Percentiles rank a stretch among this genome's conserved stretches.
Evolutionary conservation across 352 stramenopile species (phyloP).

Genomic region (Phytophthora boehmeriae): DNA sequence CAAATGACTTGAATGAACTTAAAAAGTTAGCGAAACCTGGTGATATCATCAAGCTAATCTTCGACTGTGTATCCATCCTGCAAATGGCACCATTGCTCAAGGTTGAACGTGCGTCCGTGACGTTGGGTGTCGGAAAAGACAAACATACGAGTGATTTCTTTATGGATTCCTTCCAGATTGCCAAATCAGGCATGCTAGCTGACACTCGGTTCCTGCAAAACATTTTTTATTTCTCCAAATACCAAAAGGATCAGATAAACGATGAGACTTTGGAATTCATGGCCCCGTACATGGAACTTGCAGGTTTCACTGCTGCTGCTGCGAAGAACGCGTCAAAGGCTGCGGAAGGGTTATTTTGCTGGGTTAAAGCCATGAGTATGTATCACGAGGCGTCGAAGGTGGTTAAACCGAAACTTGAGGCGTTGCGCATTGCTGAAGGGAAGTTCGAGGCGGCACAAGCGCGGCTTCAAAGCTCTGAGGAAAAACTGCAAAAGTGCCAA

Average conservation of each 20-base stretch:
- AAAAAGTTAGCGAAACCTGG: slow-evolving; percentile 92
- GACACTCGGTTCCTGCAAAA: slow-evolving; percentile 90
- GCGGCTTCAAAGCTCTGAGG: slow-evolving; percentile 70
- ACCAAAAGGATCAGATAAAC: slow-evolving; percentile 93
- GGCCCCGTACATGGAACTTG: slow-evolving; percentile 88
- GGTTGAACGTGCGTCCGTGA: slow-evolving; percentile 63
- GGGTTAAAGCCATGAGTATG: slow-evolving; percentile 91
- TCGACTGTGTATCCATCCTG: slow-evolving; percentile 90
- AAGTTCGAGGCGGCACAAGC: slow-evolving; percentile 86
- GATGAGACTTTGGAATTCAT: slow-evolving; percentile 94
- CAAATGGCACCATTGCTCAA: slow-evolving; percentile 87
- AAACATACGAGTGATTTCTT: slow-evolving; percentile 89
- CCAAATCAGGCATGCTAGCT: slow-evolving; percentile 84
- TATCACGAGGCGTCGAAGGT: slow-evolving; percentile 93
- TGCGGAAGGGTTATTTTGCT: slow-evolving; percentile 90
- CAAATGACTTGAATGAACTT: slow-evolving; percentile 92
- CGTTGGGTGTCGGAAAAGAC: slow-evolving; percentile 83
- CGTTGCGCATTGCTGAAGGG: slow-evolving; percentile 87
- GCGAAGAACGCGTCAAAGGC: slow-evolving; percentile 91
- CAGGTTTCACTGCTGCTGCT: slow-evolving; percentile 78
- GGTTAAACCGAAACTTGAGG: slow-evolving; percentile 94
- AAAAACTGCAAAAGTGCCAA: slow-evolving; percentile 76
- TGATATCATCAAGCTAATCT: slow-evolving; percentile 94
- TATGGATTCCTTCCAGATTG: slow-evolving; percentile 86
- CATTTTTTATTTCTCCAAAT: slow-evolving; percentile 91